These are phyloP conservation scores for Closterium sp. DNA, from an alignment of 139 green algal genomes.

Conservation along the genomic window DNA sequence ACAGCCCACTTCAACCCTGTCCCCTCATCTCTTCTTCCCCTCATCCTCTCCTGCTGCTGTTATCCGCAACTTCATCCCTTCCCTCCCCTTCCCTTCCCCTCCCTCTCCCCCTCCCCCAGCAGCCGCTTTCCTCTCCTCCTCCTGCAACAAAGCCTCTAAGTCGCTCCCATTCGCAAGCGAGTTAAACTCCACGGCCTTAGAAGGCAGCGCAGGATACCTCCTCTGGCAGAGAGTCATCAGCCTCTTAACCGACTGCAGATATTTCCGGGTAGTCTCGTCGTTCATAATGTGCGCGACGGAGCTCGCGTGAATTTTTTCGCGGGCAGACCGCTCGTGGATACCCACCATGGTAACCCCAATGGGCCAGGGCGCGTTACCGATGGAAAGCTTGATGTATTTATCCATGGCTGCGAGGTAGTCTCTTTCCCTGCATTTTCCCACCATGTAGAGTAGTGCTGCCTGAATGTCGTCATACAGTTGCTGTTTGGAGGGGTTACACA, in stretches of 20 bases:
- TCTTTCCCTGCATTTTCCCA: conserved; percentile 71
- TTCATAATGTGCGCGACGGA: conserved; percentile 98
- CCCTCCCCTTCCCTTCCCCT: neutral
- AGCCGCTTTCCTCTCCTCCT: conserved; percentile 13
- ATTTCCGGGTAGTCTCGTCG: conserved; percentile 96
- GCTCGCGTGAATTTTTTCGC: conserved; percentile 91
- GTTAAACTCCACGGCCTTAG: conserved; percentile 55
- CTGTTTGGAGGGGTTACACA: conserved; percentile 15
- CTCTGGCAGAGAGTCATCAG: conserved; percentile 50
- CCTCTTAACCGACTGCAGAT: conserved; percentile 62
- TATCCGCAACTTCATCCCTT: neutral
- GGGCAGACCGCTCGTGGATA: conserved; percentile 88
- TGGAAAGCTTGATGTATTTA: conserved; percentile 90
- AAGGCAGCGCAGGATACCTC: conserved; percentile 48
- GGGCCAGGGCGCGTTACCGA: conserved; percentile 95
- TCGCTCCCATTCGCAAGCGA: conserved; percentile 46
- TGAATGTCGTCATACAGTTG: conserved; percentile 70
- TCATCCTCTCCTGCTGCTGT: neutral
- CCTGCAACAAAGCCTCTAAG: conserved; percentile 25
- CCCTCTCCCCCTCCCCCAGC: neutral
- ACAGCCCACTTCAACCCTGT: neutral
- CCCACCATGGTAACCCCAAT: conserved; percentile 93
- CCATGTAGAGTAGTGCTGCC: conserved; percentile 51
- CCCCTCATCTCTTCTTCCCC: neutral
- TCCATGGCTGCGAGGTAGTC: conserved; percentile 95